These are phyloP conservation scores for Sugiyamaella qingdaonensis DNA, from an alignment of 805 yeast genomes.

Conservation along the genomic window DNA sequence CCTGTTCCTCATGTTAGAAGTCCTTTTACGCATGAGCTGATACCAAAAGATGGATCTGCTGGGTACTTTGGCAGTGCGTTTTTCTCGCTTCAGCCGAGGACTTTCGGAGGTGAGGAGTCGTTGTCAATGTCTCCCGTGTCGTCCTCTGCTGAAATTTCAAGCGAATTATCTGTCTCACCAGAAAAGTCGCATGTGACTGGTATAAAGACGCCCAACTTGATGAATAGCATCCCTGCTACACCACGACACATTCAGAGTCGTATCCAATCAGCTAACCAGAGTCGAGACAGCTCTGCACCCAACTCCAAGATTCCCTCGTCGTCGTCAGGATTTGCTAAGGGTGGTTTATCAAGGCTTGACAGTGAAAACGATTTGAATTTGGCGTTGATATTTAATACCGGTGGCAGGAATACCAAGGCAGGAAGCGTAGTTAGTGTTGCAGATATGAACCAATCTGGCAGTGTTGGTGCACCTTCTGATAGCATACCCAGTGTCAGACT, in stretches of 20 bases:
- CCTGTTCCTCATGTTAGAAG: slow-evolving; percentile 8
- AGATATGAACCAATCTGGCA: background rate
- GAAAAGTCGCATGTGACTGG: slow-evolving; percentile 15
- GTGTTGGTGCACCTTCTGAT: background rate
- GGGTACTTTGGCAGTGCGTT: slow-evolving; percentile 6
- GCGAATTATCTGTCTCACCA: slow-evolving; percentile 41
- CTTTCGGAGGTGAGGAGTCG: background rate
- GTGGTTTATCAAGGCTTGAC: slow-evolving; percentile 4
- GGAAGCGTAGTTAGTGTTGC: slow-evolving; percentile 12
- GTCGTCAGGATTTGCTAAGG: background rate
- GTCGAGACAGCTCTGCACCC: slow-evolving; percentile 1
- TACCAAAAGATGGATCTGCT: slow-evolving; percentile 8
- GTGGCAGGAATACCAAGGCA: slow-evolving; percentile 20
- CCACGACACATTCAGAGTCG: slow-evolving; percentile 3
- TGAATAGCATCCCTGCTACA: slow-evolving; percentile 5
- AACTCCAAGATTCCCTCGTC: background rate
- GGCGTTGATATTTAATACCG: slow-evolving; percentile 22
- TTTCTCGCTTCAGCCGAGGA: background rate
- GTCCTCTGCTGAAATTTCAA: slow-evolving; percentile 38
- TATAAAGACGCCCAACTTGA: slow-evolving; percentile 11
- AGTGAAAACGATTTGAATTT: slow-evolving; percentile 19
- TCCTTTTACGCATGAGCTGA: slow-evolving; percentile 16
- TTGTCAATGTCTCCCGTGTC: slow-evolving; percentile 13
- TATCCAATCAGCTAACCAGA: background rate
- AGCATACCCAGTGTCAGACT: slow-evolving; percentile 35